Conservation (phyloP, 2,329 filamentous ascomycete species). For the Apiospora marii region DNA sequence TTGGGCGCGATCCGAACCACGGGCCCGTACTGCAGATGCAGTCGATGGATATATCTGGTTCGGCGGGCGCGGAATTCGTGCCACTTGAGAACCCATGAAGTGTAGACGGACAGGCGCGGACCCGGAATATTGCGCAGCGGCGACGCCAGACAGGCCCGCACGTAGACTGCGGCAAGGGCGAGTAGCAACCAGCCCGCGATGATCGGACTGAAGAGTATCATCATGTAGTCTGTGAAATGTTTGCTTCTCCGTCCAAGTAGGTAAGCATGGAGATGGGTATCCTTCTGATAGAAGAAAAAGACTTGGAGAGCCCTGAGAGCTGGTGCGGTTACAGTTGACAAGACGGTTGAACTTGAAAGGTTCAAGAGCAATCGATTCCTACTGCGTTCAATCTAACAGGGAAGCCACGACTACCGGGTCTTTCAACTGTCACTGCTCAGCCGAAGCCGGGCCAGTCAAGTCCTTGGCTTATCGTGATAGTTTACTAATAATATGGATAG, state of each 20-base stretch:
- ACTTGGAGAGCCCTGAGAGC: neutral
- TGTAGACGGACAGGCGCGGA: slow-evolving; percentile 56
- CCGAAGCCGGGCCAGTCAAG: slow-evolving; percentile 9
- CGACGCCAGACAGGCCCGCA: slow-evolving; percentile 43
- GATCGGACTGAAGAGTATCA: slow-evolving; percentile 4
- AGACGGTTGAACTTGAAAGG: neutral
- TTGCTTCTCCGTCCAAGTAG: neutral
- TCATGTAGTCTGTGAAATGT: neutral
- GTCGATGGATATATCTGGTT: slow-evolving; percentile 61
- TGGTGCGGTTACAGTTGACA: neutral
- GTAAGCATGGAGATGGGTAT: neutral
- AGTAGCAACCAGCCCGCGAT: neutral
- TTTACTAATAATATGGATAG: slow-evolving; percentile 16
- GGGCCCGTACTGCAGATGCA: slow-evolving; percentile 64
- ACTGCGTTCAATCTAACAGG: neutral
- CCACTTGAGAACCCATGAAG: slow-evolving; percentile 59
- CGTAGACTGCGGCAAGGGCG: slow-evolving; percentile 29
- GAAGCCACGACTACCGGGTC: neutral
- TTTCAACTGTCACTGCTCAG: neutral
- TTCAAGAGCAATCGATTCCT: neutral
- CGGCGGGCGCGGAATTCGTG: slow-evolving; percentile 62
- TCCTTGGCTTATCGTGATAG: slow-evolving; percentile 20
- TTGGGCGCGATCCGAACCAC: slow-evolving; percentile 65
- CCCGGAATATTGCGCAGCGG: slow-evolving; percentile 56
- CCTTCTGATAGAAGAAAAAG: neutral